Conservation (phyloP, 2,329 filamentous ascomycete genomes). For the Microcera coccophila region DNA sequence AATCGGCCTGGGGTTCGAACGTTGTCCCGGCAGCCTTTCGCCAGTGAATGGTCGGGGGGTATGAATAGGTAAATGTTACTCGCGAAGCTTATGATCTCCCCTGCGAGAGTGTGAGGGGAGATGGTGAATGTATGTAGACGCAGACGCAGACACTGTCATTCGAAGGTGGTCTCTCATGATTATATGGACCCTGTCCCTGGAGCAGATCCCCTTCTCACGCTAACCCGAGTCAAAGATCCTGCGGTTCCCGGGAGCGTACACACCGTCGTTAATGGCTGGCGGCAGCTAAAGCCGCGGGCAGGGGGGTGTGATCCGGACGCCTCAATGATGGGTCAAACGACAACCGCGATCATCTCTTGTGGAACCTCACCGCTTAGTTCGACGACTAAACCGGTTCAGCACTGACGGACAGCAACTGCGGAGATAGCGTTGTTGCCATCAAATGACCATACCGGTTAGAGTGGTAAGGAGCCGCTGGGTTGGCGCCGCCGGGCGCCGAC, state of each 20-base stretch:
- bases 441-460: no score
- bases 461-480: no score
- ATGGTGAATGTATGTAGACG: no score
- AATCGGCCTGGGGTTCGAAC: no score
- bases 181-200: constrained; percentile 24
- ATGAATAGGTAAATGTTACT: no score
- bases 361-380: constrained; percentile 20
- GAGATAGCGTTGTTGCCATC: no score
- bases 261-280: constrained; percentile 23
- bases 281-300: constrained; percentile 25
- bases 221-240: constrained; percentile 19
- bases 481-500: no score
- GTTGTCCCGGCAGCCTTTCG: no score
- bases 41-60: no score
- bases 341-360: constrained; percentile 18
- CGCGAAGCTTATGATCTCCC: no score
- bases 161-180: constrained; percentile 19
- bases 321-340: constrained; percentile 22
- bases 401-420: no score
- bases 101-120: no score
- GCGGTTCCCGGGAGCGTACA: background rate
- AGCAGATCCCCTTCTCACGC: constrained; percentile 25
- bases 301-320: constrained; percentile 21
- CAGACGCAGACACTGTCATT: constrained; percentile 5
- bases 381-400: constrained; percentile 24